phyloP scores from a whole-genome alignment of 371 early-diverging fungal species.

The Circinella minor region DNA sequence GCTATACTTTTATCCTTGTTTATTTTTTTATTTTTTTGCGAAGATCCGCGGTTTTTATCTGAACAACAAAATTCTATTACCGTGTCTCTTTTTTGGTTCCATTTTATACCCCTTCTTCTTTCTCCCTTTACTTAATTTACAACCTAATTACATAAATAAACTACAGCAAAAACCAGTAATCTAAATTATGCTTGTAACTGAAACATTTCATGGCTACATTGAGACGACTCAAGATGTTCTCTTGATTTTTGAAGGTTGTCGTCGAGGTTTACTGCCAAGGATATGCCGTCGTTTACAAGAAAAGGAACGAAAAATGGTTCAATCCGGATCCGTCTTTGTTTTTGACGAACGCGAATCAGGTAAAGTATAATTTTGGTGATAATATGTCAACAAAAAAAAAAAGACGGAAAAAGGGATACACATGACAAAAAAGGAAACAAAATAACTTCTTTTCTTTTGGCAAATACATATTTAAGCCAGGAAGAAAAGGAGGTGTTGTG shows the following conservation, averaged over 20 bases:
- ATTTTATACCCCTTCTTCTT: background rate
- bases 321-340: slow-evolving; percentile 76
- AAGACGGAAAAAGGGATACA: background rate
- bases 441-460: background rate
- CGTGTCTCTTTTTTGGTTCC: too few relatives aligned
- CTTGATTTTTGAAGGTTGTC: slow-evolving; percentile 78
- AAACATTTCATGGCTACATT: slow-evolving; percentile 74
- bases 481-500: background rate
- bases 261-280: slow-evolving; percentile 62
- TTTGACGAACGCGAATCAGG: slow-evolving; percentile 82
- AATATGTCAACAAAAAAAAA: slow-evolving; percentile 9
- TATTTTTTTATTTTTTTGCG: too few relatives aligned
- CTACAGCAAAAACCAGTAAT: background rate
- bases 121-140: background rate
- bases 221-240: slow-evolving; percentile 77
- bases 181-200: slow-evolving; percentile 38
- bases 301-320: slow-evolving; percentile 68
- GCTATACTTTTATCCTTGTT: too few relatives aligned
- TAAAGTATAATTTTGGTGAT: slow-evolving; percentile 21
- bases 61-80: too few relatives aligned
- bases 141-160: background rate
- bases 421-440: slow-evolving; percentile 2
- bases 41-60: too few relatives aligned
- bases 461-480: background rate
- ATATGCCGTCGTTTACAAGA: slow-evolving; percentile 74